Conservation (phyloP, 495 filamentous ascomycete species). For the Aspergillus baeticus region DNA sequence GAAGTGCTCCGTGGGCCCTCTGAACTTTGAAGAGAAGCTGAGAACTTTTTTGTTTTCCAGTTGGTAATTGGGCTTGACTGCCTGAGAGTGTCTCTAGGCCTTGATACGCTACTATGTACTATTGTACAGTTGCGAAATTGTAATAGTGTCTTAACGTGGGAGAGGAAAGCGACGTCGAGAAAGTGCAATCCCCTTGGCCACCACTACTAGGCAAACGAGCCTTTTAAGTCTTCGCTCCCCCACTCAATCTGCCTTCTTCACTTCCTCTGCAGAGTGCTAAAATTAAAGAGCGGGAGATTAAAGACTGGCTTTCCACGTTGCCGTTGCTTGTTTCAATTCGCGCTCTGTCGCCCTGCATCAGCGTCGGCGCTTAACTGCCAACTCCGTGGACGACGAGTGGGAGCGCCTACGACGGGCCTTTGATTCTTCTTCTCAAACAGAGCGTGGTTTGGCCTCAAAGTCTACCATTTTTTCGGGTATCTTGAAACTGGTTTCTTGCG, state of each 20-base stretch:
- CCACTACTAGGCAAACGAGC: too few species aligned
- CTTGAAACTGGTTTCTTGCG: neutral
- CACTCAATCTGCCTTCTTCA: neutral
- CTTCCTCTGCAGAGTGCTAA: neutral
- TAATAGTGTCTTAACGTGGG: too few species aligned
- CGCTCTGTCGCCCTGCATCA: constrained; percentile 7
- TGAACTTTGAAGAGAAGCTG: neutral
- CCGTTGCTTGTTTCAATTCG: constrained; percentile 17
- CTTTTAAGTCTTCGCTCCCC: neutral
- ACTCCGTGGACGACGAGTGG: constrained; percentile 1
- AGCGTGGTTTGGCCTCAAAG: neutral
- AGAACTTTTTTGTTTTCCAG: neutral
- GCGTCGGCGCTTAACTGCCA: constrained; percentile 10
- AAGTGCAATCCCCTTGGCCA: too few species aligned
- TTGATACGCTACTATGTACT: too few species aligned
- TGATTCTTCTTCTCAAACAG: constrained; percentile 1
- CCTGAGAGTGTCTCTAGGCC: neutral
- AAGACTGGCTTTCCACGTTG: constrained; percentile 2
- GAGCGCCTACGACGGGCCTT: neutral
- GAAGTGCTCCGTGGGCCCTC: neutral
- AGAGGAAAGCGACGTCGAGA: too few species aligned
- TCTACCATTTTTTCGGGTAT: too few species aligned
- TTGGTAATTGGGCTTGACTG: neutral
- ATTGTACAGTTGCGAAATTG: too few species aligned
- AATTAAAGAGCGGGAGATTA: neutral